Evolutionary conservation across 306 rosid genomes (phyloP).

Genomic region (Cucurbita argyrosperma): DNA sequence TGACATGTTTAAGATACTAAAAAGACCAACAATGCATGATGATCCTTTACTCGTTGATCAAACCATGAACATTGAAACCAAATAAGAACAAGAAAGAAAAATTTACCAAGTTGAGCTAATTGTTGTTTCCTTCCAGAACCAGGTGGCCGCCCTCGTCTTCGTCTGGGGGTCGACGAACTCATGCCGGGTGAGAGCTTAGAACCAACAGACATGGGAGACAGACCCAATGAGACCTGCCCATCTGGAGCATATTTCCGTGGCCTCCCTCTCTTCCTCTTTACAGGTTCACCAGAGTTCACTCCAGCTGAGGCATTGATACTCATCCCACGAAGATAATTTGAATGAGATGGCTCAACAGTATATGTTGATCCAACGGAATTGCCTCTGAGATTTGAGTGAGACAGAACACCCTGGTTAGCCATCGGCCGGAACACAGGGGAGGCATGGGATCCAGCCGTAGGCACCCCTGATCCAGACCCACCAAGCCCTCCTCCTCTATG

Average conservation of each 20-base stretch:
- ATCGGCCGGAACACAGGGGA: constrained; percentile 56
- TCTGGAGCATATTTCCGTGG: constrained; percentile 83
- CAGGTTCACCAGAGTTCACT: constrained; percentile 44
- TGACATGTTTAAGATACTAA: not conserved
- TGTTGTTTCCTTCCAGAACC: constrained; percentile 92
- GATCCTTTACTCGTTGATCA: not conserved
- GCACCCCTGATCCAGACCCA: constrained; percentile 44
- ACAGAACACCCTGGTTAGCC: constrained; percentile 36
- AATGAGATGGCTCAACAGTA: constrained; percentile 33
- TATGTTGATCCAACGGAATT: constrained; percentile 44
- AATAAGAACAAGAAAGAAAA: not conserved
- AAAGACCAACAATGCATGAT: not conserved
- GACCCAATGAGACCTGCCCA: constrained; percentile 58
- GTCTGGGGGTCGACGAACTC: constrained; percentile 25
- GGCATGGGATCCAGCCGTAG: constrained; percentile 37
- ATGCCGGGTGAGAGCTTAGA: constrained; percentile 39
- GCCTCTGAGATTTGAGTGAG: constrained; percentile 44
- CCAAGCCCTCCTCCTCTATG: constrained; percentile 70
- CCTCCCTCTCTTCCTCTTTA: constrained; percentile 86
- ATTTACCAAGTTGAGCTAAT: constrained; percentile 61
- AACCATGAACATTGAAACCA: not conserved
- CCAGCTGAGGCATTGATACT: constrained; percentile 33
- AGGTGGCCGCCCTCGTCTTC: constrained; percentile 63
- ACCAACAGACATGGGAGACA: constrained; percentile 55
- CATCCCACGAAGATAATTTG: constrained; percentile 37